A percentile compares a stretch with the other conserved stretches of the same genome.
Evolutionary conservation across 768 basidiomycete species (phyloP).

Genomic region (Neoboletus subvelutipes): DNA sequence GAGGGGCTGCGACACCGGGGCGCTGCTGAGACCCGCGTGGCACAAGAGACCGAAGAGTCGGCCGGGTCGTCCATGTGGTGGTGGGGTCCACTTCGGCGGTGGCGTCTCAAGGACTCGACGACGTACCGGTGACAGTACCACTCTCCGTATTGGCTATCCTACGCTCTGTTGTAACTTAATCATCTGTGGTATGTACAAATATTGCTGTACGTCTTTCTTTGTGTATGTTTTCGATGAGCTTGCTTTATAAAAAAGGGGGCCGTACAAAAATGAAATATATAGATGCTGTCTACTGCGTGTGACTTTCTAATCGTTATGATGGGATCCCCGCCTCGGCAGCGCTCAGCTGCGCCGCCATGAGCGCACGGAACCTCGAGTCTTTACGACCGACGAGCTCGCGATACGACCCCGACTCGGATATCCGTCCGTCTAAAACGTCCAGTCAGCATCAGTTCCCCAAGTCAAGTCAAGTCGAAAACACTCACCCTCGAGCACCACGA

Average conservation of each 20-base stretch:
- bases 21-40: not conserved
- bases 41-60: conserved; percentile 2
- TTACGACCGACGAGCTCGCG: conserved; percentile 67
- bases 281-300: not conserved
- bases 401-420: conserved; percentile 83
- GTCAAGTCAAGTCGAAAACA: not conserved
- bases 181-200: conserved; percentile 3
- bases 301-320: not conserved
- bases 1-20: conserved; percentile 14
- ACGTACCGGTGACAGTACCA: conserved; percentile 43
- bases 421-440: conserved; percentile 55
- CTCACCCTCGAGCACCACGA: conserved; percentile 86
- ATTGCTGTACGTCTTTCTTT: too few species aligned
- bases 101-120: conserved; percentile 78
- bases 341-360: conserved; percentile 88
- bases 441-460: not conserved
- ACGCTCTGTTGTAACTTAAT: conserved; percentile 4
- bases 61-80: conserved; percentile 59
- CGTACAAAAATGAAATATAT: not conserved
- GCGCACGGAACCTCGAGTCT: conserved; percentile 76
- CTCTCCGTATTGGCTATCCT: not conserved
- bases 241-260: not conserved
- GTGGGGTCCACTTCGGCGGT: conserved; percentile 75
- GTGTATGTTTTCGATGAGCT: conserved; percentile 6
- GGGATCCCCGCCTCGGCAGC: conserved; percentile 36